Percentiles rank a stretch among this genome's conserved stretches.
phyloP scores from a whole-genome alignment of 805 yeast genomes.

The Schwanniomyces pseudopolymorphus region DNA sequence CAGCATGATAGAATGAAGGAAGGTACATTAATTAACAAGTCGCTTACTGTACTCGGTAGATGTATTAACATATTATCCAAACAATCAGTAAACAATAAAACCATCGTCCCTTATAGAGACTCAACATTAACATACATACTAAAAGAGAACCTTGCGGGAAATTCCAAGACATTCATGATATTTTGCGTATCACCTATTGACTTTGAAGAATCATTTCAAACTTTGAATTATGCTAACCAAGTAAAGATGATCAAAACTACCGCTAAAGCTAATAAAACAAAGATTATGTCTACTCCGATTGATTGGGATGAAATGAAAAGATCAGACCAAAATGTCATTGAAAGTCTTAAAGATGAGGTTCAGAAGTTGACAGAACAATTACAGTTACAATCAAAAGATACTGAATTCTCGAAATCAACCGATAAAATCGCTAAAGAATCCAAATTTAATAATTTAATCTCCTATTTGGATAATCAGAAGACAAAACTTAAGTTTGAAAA shows the following conservation, averaged over 20 bases:
- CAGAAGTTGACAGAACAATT: slow-evolving; percentile 26
- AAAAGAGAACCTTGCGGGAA: slow-evolving; percentile 77
- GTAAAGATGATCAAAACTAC: slow-evolving; percentile 67
- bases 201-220: slow-evolving; percentile 73
- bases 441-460: slow-evolving; percentile 24
- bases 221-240: slow-evolving; percentile 74
- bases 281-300: slow-evolving; percentile 23
- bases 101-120: slow-evolving; percentile 68
- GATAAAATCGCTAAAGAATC: slow-evolving; percentile 2
- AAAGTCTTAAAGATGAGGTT: slow-evolving; percentile 31
- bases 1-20: slow-evolving; percentile 59
- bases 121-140: slow-evolving; percentile 73
- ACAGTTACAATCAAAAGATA: neutral
- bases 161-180: slow-evolving; percentile 84
- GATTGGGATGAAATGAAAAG: slow-evolving; percentile 31
- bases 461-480: slow-evolving; percentile 31
- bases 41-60: slow-evolving; percentile 75
- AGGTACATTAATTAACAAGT: slow-evolving; percentile 75
- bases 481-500: slow-evolving; percentile 33
- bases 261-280: slow-evolving; percentile 47
- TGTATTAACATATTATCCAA: slow-evolving; percentile 54
- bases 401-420: neutral
- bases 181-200: slow-evolving; percentile 83
- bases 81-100: slow-evolving; percentile 21
- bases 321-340: slow-evolving; percentile 25